Evolutionary conservation across 495 filamentous ascomycete genomes (phyloP).

Genomic region (Penicillium soppii): DNA sequence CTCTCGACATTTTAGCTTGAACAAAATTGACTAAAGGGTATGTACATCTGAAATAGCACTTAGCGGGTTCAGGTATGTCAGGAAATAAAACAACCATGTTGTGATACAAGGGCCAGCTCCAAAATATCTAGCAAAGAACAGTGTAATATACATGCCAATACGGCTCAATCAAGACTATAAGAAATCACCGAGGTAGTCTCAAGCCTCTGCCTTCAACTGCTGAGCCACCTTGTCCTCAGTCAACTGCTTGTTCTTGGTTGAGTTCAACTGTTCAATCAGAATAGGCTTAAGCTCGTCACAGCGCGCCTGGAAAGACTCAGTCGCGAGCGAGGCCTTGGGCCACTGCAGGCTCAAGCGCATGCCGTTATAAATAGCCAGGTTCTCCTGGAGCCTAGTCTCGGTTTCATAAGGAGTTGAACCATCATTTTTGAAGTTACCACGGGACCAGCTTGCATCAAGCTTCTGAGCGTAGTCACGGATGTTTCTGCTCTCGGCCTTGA

Average conservation of each 20-base stretch:
- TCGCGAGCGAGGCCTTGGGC: neutral
- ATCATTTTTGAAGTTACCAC: conserved; percentile 18
- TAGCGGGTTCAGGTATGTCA: conserved; percentile 1
- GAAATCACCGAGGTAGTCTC: neutral
- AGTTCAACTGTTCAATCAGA: neutral
- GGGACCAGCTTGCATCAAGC: conserved; percentile 30
- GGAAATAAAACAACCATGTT: conserved; percentile 10
- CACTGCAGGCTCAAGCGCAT: conserved; percentile 23
- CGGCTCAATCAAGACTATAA: conserved; percentile 8
- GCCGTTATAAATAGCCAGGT: conserved; percentile 32
- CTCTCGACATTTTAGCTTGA: neutral
- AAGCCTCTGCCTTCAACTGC: neutral
- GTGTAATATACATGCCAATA: conserved; percentile 24
- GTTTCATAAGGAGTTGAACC: neutral
- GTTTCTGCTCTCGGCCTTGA: conserved; percentile 28
- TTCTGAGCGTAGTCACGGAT: conserved; percentile 38
- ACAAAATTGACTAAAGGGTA: neutral
- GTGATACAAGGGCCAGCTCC: conserved; percentile 25
- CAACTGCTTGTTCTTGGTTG: neutral
- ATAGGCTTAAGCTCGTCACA: conserved; percentile 11
- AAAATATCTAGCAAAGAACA: conserved; percentile 16
- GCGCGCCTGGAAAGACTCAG: conserved; percentile 15
- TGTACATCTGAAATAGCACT: conserved; percentile 1
- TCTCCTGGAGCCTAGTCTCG: conserved; percentile 28
- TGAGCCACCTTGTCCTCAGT: neutral